Base-by-base conservation (phyloP, 2,329 filamentous ascomycete species). In the Plenodomus tracheiphilus region DNA sequence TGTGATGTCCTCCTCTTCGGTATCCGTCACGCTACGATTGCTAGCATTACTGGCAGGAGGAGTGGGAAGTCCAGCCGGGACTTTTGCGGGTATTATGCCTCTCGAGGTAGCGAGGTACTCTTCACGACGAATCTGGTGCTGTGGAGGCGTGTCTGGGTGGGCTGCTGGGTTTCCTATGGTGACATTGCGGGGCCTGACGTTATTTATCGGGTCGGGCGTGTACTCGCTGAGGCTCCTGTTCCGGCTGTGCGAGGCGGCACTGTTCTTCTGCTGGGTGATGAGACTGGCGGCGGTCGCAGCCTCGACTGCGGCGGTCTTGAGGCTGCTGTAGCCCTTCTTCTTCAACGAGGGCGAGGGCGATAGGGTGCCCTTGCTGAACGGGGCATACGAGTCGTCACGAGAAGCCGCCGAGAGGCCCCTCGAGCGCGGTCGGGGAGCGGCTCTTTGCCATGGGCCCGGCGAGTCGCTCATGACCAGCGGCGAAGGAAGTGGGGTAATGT, bases 171-270 rank as follows among this genome's bases (percentile, higher is more conserved):
- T 64, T 32, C 85, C 78, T 15, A 94, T 85, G 0, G 87, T 89
- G 46, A 89, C 81, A 54, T 90, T 86, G 37, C 91, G 83, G 25
- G 77, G 75, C 64, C 85, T 88, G 1, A 86, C 80, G 41, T 88
- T 81, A 37, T 85, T 79, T 56, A 87, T 77, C 4, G 83, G 76
- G 45, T 94, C 88, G 2, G 91, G 91, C 0, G 85, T 81, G 71
- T 96, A 96, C 57, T 97, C 92, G 75, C 91, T 96, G 20, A 94
- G 77, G 71, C 92, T 97, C 61, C 92, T 82, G 69, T 94, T 91
- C 50, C 89, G 83, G 11, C 78, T 77, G 69, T 90, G 88, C 16
- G 55, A 61, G 21, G 55, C 56, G 34, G 70, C 69, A 48, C 62
- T 67, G 28, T 15, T 32, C 50, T 64, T 66, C 38, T 66, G 62